Evolutionary conservation across 2,329 filamentous ascomycete genomes (phyloP), one percentile per base, ranked within the genome.

Genomic region (Massarina eburnea): DNA sequence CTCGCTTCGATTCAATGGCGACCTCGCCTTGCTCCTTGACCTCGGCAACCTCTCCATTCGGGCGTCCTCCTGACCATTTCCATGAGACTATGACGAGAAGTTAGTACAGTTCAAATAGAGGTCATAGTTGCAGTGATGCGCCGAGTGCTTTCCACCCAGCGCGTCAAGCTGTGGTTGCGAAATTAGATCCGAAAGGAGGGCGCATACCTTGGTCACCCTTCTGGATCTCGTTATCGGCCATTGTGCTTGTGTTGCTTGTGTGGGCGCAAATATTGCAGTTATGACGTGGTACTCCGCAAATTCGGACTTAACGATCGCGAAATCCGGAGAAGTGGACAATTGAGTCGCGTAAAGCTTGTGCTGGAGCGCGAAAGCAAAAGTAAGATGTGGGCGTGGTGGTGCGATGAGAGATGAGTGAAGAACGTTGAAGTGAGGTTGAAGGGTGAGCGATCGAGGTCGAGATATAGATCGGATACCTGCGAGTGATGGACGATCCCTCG

Each of bases 1-100:
- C 82, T 40, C 73, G 73, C 60, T 85, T 78, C 34, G 81, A 81
- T 58, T 80, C 75, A 58, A 86, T 81, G 39, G 79, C 74, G 41
- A 85, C 70, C 58, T 83, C 77, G 66, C 82, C 83, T 29, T 82
- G 70, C 22, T 77, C 74, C 66, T 81, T 77, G 44, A 82, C 82
- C 35, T 75, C 79, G 48, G 75, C 75, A 43, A 81, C 82, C 36
- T 73, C 77, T 45, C 83, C 84, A 41, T 73, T 72, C 1, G 83
- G 82, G 18, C 76, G 69, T 45, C 77, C 75, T 46, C 75, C 73
- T 46, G 75, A 74, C 81, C 81, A 85, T 62, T 77, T 75, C 83
- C 82, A 85, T 47, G 81, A 81, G 58, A 85, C 83, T 86, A 27
- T n/a, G 45, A 19, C 8, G 38, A 33, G 4, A 22, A 17, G 39